Evolutionary conservation across 2,329 filamentous ascomycete genomes (phyloP), one percentile per base, ranked within the genome.

Genomic region (Beauveria varroae): DNA sequence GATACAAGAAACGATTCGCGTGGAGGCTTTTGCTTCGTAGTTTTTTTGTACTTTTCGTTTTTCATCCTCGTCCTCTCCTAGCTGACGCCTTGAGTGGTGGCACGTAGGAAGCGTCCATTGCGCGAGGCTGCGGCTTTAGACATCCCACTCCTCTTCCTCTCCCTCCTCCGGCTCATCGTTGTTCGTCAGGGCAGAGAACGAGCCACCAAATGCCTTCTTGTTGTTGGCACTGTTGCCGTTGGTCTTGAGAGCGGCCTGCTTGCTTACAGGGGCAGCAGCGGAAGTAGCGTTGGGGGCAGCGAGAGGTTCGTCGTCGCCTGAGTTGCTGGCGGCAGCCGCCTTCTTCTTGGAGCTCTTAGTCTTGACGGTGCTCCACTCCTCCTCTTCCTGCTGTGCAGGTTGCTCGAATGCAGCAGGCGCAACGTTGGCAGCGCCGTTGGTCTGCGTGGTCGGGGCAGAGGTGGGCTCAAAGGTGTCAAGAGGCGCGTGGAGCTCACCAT

Each of bases 341-440:
- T 71, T 70, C 68, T 76, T 76, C 74, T 78, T 76, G 65, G 76
- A 72, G 62, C 71, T 71, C 73, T 79, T 78, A 63, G 71, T 71
- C 69, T 77, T 80, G 55, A 88, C 85, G 37, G 84, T 85, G 70
- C 76, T 85, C 85, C 85, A 88, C 65, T 85, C 79, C 53, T 81
- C 78, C 22, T 80, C 76, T 22, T 74, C 74, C 67, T 80, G 80
- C 74, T 86, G 84, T 72, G 86, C 81, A 71, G 87, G 84, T 70
- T 86, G 83, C 0, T 84, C 85, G 3, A 82, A 82, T 1, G 84
- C 73, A 10, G 78, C 75, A 5, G 80, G 74, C 30, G 79, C 74
- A 80, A 81, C 84, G 63, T 73, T 76, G 40, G 72, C 71, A 24
- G 69, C 65, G 20, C 71, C 65, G n/a, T 63, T 63, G 50, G 70